Evolutionary conservation across 1,284 basidiomycete species (phyloP), one percentile per base, ranked within the genome.

Genomic region (Moesziomyces globuligerus): DNA sequence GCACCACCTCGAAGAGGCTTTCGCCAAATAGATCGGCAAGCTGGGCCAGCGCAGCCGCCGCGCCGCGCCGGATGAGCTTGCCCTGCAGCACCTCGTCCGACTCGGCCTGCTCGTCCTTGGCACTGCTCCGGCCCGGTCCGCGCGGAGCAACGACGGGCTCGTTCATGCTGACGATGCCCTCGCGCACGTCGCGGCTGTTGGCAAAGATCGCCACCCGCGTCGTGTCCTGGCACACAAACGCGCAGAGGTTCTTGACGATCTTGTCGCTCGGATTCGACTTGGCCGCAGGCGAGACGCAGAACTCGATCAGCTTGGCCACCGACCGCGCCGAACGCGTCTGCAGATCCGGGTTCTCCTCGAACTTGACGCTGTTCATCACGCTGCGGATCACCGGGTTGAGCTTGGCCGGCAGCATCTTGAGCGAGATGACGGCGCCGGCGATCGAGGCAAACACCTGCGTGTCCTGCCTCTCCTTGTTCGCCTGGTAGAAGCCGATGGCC

Each of bases 161-260:
- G 40, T 79, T 79, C 75, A 93, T 89, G 3, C 91, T 91, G 25
- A 94, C 84, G 36, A 98, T 91, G 1, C 91, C 94, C 25, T 90
- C 87, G 20, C 85, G 83, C 10, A 86, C 83, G 48, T 87, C 86
- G 53, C 88, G 88, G 7, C 85, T 85, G 79, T 86, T 87, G 6
- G 89, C 86, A 82, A 98, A 98, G 3, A 95, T 90, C 1, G 95
- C 94, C 0, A 94, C 97, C 55, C 90, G 88, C 25, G 90, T 88
- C 13, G 88, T 87, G 81, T 99, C 96, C 53, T 82, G 80, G 83
- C 95, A 98, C 6, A 98, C 86, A 84, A 98, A 98, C 0, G 93
- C 94, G 84, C 93, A 95, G 5, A 98, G 87, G 81, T 99, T 99
- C 85, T 94, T 94, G 75, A 98, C 89, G 53, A 99, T 94, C 85